Conservation (phyloP, 768 basidiomycete genomes). For the Lactarius psammicola region DNA sequence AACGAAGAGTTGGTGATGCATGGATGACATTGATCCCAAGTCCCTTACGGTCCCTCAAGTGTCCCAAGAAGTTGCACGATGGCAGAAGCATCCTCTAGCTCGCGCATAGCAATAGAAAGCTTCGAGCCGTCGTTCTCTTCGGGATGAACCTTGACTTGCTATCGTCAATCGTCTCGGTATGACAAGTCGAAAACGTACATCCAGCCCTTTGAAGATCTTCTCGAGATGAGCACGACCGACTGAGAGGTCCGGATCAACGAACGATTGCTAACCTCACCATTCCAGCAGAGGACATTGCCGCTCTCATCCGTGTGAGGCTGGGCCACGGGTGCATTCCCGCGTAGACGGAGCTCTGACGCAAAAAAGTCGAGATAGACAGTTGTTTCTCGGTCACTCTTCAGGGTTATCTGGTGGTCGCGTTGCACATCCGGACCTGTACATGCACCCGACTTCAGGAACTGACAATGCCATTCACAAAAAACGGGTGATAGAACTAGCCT, state of each 20-base stretch:
- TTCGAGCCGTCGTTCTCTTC: slow-evolving; percentile 74
- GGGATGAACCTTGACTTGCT: slow-evolving; percentile 45
- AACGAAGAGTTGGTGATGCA: slow-evolving; percentile 12
- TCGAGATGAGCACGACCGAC: neutral
- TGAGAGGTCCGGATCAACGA: neutral
- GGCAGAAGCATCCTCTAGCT: slow-evolving; percentile 36
- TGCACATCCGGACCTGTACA: slow-evolving; percentile 65
- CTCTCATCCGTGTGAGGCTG: slow-evolving; percentile 63
- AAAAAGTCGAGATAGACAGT: slow-evolving; percentile 52
- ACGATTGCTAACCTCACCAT: slow-evolving; percentile 62
- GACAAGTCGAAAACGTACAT: slow-evolving; percentile 43
- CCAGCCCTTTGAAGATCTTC: slow-evolving; percentile 76
- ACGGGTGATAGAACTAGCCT: slow-evolving; percentile 42
- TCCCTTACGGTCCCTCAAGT: slow-evolving; percentile 80
- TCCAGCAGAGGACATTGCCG: slow-evolving; percentile 76
- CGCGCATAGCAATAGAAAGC: slow-evolving; percentile 40
- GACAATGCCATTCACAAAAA: slow-evolving; percentile 2
- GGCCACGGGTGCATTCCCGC: slow-evolving; percentile 54
- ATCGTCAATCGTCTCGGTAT: neutral
- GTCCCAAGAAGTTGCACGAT: slow-evolving; percentile 52
- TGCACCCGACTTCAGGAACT: neutral
- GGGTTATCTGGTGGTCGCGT: slow-evolving; percentile 33
- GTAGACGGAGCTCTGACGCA: slow-evolving; percentile 71
- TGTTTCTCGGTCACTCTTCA: slow-evolving; percentile 12
- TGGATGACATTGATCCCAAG: neutral